Evolutionary conservation across 768 basidiomycete species (phyloP).

Genomic region (Cyclocybe aegerita): DNA sequence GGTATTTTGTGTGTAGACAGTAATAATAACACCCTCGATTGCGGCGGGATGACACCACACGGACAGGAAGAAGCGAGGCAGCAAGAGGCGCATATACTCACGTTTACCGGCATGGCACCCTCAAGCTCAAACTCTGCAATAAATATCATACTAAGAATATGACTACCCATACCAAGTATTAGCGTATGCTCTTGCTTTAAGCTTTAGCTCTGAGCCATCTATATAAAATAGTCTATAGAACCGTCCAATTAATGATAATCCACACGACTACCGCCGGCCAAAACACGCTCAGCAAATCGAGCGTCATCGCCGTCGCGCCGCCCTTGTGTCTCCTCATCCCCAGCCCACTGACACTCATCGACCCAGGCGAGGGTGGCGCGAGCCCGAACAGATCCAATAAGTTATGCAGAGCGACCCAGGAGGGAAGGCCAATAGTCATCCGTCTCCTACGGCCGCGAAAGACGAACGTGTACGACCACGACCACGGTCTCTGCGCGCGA

Average conservation of each 20-base stretch:
- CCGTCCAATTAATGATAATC: constrained; percentile 38
- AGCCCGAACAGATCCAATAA: constrained; percentile 21
- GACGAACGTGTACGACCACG: constrained; percentile 55
- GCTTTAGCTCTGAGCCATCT: too few relatives aligned
- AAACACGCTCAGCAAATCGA: constrained; percentile 38
- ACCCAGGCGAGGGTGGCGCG: background rate
- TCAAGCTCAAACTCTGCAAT: too few relatives aligned
- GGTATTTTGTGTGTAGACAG: too few relatives aligned
- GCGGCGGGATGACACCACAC: too few relatives aligned
- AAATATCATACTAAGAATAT: too few relatives aligned
- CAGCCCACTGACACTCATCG: background rate
- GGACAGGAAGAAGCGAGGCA: too few relatives aligned
- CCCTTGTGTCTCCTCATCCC: constrained; percentile 4
- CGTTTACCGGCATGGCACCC: too few relatives aligned
- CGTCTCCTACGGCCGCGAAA: constrained; percentile 55
- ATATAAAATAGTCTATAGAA: constrained; percentile 13
- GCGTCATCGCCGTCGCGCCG: constrained; percentile 8
- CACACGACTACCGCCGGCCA: constrained; percentile 37
- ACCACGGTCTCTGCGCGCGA: constrained; percentile 16
- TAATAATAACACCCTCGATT: too few relatives aligned
- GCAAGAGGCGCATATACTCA: too few relatives aligned
- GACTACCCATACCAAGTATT: too few relatives aligned
- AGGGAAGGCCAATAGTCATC: constrained; percentile 46
- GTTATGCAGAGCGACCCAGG: constrained; percentile 17
- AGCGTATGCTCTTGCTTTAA: too few relatives aligned